Conservation (phyloP, 257 asterid genomes). For the Henckelia pumila region DNA sequence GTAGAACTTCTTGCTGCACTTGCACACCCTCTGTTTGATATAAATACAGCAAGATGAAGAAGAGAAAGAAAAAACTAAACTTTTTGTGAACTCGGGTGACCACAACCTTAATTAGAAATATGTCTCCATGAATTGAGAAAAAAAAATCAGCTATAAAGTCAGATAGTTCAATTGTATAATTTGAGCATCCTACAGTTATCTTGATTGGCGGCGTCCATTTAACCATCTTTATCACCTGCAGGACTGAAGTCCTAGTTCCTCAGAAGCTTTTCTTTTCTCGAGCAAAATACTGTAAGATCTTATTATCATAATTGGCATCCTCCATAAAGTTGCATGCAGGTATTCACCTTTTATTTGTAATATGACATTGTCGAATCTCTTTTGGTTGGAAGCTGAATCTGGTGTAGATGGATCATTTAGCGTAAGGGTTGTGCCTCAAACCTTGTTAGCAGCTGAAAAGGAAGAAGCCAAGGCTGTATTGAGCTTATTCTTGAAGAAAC, state of each 20-base stretch:
- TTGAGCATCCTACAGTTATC: not conserved
- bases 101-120: not conserved
- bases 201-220: not conserved
- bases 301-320: constrained; percentile 17
- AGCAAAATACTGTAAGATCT: constrained; percentile 59
- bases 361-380: constrained; percentile 28
- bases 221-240: constrained; percentile 26
- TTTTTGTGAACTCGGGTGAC: not conserved
- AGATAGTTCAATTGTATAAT: not conserved
- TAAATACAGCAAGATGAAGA: not conserved
- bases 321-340: constrained; percentile 20
- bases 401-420: constrained; percentile 70
- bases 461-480: constrained; percentile 95
- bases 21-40: not conserved
- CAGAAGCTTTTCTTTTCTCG: constrained; percentile 50
- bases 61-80: not conserved
- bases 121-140: no score
- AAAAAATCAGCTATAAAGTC: not conserved
- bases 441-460: constrained; percentile 81
- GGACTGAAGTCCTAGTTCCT: constrained; percentile 39
- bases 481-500: constrained; percentile 79
- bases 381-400: constrained; percentile 54
- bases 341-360: constrained; percentile 18
- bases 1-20: not conserved
- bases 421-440: constrained; percentile 60